phyloP scores from a whole-genome alignment of 2,329 filamentous ascomycete species.

The Phaeophleospora eucalypticola region DNA sequence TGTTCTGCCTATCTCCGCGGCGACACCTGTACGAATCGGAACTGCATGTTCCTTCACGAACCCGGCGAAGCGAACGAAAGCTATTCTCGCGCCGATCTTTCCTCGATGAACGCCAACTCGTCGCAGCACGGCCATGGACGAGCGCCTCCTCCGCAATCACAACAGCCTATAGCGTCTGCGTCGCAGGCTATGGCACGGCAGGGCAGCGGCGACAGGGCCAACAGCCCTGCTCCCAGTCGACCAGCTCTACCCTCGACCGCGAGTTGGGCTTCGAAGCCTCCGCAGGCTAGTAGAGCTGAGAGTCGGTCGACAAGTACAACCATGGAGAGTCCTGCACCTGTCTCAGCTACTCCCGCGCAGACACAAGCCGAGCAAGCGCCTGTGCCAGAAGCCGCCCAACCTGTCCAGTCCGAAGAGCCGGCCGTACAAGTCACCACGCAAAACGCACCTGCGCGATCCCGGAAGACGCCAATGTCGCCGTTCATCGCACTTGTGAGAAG shows the following conservation, averaged over 20 bases:
- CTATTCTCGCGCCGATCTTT: slow-evolving; percentile 89
- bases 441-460: slow-evolving; percentile 11
- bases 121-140: slow-evolving; percentile 66
- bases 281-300: slow-evolving; percentile 62
- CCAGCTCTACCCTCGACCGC: slow-evolving; percentile 91
- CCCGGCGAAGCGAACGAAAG: slow-evolving; percentile 97
- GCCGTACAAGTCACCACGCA: slow-evolving; percentile 5
- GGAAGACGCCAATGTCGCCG: slow-evolving; percentile 20
- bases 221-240: slow-evolving; percentile 54
- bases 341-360: slow-evolving; percentile 23
- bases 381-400: slow-evolving; percentile 8
- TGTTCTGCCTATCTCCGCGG: slow-evolving; percentile 95
- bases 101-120: slow-evolving; percentile 86
- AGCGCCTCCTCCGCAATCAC: slow-evolving; percentile 45
- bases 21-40: slow-evolving; percentile 89
- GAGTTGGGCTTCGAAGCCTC: slow-evolving; percentile 79
- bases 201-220: slow-evolving; percentile 27
- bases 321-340: slow-evolving; percentile 69
- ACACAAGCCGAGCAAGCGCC: slow-evolving; percentile 9
- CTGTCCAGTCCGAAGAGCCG: slow-evolving; percentile 9
- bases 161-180: slow-evolving; percentile 49
- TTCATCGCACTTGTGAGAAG: slow-evolving; percentile 38
- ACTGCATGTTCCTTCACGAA: slow-evolving; percentile 97
- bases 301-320: slow-evolving; percentile 79
- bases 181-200: slow-evolving; percentile 65